Base-by-base conservation (phyloP, 495 filamentous ascomycete genomes). In the Lasiosphaeria hispida region DNA sequence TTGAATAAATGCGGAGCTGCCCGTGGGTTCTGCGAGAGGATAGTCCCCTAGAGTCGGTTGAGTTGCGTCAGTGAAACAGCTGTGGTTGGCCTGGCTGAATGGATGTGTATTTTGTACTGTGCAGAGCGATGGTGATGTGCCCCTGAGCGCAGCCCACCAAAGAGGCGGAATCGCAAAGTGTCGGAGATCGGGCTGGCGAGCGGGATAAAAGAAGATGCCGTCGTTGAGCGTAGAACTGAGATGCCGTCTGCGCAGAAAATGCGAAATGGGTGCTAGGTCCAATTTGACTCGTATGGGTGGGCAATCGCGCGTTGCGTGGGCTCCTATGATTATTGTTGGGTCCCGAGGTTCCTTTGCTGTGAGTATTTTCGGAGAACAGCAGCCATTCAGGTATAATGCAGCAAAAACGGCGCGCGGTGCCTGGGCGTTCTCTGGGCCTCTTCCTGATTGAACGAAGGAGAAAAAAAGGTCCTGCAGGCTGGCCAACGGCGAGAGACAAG, bases 401-500 rank as follows among this genome's bases (percentile, higher is more conserved):
- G 47, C 47, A 36, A 49, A 49, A 49, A 30, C 23, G 23, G 23
- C 23, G 23, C 23, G 23, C 23, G 23, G 23, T 30, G 23, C 23
- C 23, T 30, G 23, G 23, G 23, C 23, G 23, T 30, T 30, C 23
- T 2, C 23, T 30, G 23, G 23, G 2, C 23, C 23, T 30, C 23
- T 2, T 10, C 9, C 43, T 17, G 43, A 47, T 47, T 47, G 43
- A 14, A 47, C 17, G 39, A 23, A n/a, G 15, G 37, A 56, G 48
- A 56, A 57, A 15, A 33, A 23, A 34, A 39, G 54, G 42, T 57
- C 54, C 42, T 57, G 54, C 45, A 45, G 37, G 41, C 15, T 18
- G 42, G 17, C 42, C 42, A 41, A 48, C 54, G 47, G 47, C 49
- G 38, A 53, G 49, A 30, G 23, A 30, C 23, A 30, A 30, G 2